These are phyloP conservation scores for Chrysopogon serrulatus DNA, from an alignment of 176 grass and related monocot genomes.

Conservation along the genomic window DNA sequence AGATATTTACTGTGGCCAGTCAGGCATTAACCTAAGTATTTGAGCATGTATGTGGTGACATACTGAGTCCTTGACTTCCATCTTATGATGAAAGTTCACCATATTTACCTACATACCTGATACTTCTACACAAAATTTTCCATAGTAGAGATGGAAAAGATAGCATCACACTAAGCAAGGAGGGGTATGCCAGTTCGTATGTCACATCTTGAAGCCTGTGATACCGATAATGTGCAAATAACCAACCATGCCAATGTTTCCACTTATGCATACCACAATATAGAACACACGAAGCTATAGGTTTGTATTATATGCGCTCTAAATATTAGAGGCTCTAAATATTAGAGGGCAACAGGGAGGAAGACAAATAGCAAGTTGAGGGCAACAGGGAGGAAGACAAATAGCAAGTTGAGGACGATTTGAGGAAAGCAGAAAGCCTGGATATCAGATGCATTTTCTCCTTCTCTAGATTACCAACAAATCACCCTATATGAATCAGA, in stretches of 20 bases:
- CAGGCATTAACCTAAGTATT: neutral
- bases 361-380: neutral
- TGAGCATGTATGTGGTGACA: neutral
- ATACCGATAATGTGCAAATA: neutral
- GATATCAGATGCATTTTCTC: neutral
- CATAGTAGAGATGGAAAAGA: neutral
- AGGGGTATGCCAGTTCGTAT: neutral
- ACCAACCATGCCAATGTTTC: neutral
- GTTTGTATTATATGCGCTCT: neutral
- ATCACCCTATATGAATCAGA: neutral
- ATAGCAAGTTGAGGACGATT: neutral
- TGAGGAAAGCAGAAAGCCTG: neutral
- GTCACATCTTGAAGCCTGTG: neutral
- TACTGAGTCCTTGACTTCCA: neutral
- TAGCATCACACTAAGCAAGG: neutral
- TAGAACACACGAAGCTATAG: neutral
- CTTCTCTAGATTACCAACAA: neutral
- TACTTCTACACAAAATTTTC: neutral
- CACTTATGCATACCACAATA: neutral
- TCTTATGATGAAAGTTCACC: neutral
- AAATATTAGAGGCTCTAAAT: constrained; percentile 1
- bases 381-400: neutral
- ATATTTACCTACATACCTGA: neutral
- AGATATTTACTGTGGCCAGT: neutral
- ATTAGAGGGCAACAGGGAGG: neutral